Evolutionary conservation across 2,329 filamentous ascomycete genomes (phyloP).

Genomic region (Claviceps sp.): DNA sequence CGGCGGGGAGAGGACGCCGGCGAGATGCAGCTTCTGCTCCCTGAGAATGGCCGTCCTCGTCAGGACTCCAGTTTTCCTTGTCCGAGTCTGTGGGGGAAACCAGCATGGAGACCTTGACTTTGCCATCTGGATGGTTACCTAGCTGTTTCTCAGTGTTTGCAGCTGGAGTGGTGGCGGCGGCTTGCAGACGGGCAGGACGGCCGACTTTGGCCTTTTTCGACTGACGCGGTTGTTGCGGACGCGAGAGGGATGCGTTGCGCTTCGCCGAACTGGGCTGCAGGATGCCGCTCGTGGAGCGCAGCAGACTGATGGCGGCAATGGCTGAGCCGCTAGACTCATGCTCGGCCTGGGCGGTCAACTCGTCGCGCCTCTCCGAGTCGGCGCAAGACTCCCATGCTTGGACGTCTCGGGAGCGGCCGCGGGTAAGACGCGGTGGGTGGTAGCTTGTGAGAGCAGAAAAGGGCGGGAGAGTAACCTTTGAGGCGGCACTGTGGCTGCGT

Average conservation of each 20-base stretch:
- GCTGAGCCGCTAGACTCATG: slow-evolving; percentile 70
- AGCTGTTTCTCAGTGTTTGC: slow-evolving; percentile 16
- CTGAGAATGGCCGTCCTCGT: slow-evolving; percentile 23
- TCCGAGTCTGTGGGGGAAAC: slow-evolving; percentile 55
- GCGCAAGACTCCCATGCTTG: slow-evolving; percentile 87
- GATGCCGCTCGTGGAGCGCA: slow-evolving; percentile 52
- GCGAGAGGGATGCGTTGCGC: slow-evolving; percentile 41
- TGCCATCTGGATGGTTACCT: slow-evolving; percentile 13
- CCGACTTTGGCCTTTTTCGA: slow-evolving; percentile 50
- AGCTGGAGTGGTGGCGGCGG: slow-evolving; percentile 11
- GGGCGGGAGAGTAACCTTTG: slow-evolving; percentile 42
- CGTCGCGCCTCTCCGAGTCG: slow-evolving; percentile 65
- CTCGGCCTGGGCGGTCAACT: slow-evolving; percentile 68
- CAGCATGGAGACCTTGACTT: slow-evolving; percentile 27
- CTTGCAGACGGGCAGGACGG: slow-evolving; percentile 46
- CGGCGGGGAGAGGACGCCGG: slow-evolving; percentile 24
- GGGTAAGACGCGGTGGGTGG: slow-evolving; percentile 42
- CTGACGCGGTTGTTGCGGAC: slow-evolving; percentile 18
- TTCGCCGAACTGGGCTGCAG: slow-evolving; percentile 47
- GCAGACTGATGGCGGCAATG: slow-evolving; percentile 65
- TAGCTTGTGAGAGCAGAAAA: slow-evolving; percentile 38
- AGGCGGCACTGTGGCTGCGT: slow-evolving; percentile 57
- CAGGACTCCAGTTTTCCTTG: slow-evolving; percentile 79
- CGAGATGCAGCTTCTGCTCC: slow-evolving; percentile 2
- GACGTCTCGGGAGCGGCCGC: slow-evolving; percentile 73